A percentile compares a stretch with the other conserved stretches of the same genome.
Evolutionary conservation across 2,329 filamentous ascomycete species (phyloP).

Genomic region (Calycina marina): DNA sequence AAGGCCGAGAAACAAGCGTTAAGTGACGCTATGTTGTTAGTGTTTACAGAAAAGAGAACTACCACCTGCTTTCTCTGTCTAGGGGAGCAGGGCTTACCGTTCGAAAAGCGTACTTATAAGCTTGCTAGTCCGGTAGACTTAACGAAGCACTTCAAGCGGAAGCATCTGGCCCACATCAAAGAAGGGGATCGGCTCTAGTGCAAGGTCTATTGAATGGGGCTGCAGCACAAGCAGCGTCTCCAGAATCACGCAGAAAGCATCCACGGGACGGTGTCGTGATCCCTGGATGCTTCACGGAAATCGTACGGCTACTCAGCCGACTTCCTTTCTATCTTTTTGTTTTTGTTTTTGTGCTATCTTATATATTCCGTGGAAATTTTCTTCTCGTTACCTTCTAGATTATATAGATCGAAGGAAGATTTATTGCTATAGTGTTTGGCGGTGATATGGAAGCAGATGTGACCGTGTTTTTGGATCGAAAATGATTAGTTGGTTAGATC

Average conservation of each 20-base stretch:
- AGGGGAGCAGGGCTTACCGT: conserved; percentile 7
- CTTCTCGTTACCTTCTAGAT: too few species aligned
- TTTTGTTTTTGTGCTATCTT: too few species aligned
- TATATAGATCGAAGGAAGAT: too few species aligned
- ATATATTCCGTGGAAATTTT: too few species aligned
- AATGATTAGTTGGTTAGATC: too few species aligned
- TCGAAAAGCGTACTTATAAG: conserved; percentile 9
- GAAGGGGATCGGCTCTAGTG: conserved; percentile 9
- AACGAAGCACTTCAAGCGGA: conserved; percentile 14
- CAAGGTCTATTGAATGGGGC: conserved; percentile 11
- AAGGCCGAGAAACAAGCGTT: conserved; percentile 12
- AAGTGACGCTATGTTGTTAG: conserved; percentile 11
- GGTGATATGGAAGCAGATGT: too few species aligned
- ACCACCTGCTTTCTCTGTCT: conserved; percentile 13
- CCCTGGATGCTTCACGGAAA: conserved; percentile 3
- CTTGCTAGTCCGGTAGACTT: conserved; percentile 12
- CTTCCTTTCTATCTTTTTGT: conserved; percentile 2
- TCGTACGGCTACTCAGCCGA: too few species aligned
- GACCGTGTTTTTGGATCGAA: too few species aligned
- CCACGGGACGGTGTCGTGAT: conserved; percentile 10
- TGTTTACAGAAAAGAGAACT: conserved; percentile 11
- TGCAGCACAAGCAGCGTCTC: conserved; percentile 11
- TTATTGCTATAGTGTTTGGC: too few species aligned
- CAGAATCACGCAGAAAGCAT: conserved; percentile 10
- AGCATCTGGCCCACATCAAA: conserved; percentile 11